Base-by-base conservation (phyloP, 768 basidiomycete species). In the Agrocybe pediades region DNA sequence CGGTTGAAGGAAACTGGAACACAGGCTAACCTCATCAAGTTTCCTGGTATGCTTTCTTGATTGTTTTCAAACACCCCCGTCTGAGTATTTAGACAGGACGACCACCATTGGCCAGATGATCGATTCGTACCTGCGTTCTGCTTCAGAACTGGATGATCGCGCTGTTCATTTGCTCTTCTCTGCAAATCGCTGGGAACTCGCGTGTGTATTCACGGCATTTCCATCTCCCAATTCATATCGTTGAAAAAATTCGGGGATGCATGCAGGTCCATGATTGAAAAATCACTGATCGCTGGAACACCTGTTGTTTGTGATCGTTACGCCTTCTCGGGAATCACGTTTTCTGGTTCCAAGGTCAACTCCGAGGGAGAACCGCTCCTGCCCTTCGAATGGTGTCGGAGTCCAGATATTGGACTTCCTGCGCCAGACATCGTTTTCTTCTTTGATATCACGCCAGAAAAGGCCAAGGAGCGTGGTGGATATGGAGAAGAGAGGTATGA, bases 131-230 rank as follows among this genome's bases (percentile, higher is more conserved):
- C 78, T 99, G 51, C 85, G 84, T 43, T 90, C 89, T 13, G 71
- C 90, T 46, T 80, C 88, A 13, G 92, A 98, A 13, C 79, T 99
- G 46, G 94, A 96, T 68, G 95, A 98, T 72, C 88, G 78, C 56
- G 90, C 87, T 1, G 86, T 98, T 45, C 96, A 98, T 66, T 83
- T 98, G 2, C 81, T 99, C 51, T 98, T 99, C 77, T 88, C 93
- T 41, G 97, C 95, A 2, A 99, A 99, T 66, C 82, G 96, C 29
- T 98, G 97, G 97, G 95, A 98, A 67, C 82, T 89, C 57, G 87
- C 88, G 92, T 96, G 65, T 50, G 83, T 75, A 24, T 27, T 54
- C 30, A 23, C 49, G 36, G 40, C 19, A n/a, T 39, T 27, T 41
- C 42, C 40, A n/a, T 19, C 33, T 23, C 19, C 29, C 24, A 23